Base-by-base conservation (phyloP, 2,329 filamentous ascomycete species). In the Colletotrichum tofieldiae region DNA sequence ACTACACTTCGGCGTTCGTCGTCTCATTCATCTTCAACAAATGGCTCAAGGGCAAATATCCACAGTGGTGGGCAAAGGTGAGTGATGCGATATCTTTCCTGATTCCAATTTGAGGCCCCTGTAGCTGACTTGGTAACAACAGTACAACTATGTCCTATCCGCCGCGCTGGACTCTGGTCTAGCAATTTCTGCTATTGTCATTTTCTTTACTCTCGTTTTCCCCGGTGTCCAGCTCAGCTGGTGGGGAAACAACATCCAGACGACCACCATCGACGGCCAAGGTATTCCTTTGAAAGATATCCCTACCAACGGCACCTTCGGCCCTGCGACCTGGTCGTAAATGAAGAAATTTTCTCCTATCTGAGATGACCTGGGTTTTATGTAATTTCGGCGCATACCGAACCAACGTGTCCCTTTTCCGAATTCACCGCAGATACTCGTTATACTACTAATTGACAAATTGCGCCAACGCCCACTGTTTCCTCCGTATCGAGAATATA, bases 191-290 rank as follows among this genome's bases (percentile, higher is more conserved):
- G 82, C 82, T 0, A 80, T 85, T 20, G 77, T 85, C 35, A 84
- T 85, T 37, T 85, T 85, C 76, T 84, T 85, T 62, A 82, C 79
- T 55, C 81, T 85, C 55, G 81, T 80, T 20, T 82, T 85, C 55
- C 82, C 82, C 0, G 82, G 82, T 5, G 79, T 80, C 6, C 76
- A 74, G 6, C 73, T 84, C 52, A 75, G 73, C 35, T 84, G 83
- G 83, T 84, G 83, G 83, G 83, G 83, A 0, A 86, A 85, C 49
- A 65, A 55, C 12, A 51, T 77, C 23, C 72, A 75, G 5, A 56
- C 49, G 29, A 80, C 77, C 0, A 86, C 84, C 2, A 84, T 84
- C 0, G 84, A 86, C 75, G 82, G 81, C 0, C 75, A 77, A 61
- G 83, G 83, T 11, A 63, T 14, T n/a, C 65, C 65, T 1, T 54